These are phyloP conservation scores for Poa pratensis DNA, from an alignment of 176 grass and related monocot genomes.

Conservation along the genomic window DNA sequence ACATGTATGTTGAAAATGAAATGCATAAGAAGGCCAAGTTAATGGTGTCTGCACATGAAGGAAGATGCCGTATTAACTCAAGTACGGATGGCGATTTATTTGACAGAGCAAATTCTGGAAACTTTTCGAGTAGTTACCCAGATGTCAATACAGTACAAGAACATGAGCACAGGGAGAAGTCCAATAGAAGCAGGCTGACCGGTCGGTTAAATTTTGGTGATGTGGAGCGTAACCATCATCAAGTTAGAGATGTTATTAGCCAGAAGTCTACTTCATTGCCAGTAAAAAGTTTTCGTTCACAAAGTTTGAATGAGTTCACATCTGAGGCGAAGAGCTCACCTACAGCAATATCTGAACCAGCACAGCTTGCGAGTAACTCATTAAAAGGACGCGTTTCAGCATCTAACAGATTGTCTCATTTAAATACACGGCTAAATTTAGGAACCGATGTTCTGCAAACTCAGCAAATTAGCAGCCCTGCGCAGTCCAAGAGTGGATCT, in stretches of 20 bases:
- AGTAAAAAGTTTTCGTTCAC: slow-evolving; percentile 36
- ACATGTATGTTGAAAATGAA: slow-evolving; percentile 42
- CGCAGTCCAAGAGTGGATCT: slow-evolving; percentile 45
- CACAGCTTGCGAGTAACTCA: slow-evolving; percentile 19
- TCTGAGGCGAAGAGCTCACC: slow-evolving; percentile 43
- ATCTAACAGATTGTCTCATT: slow-evolving; percentile 40
- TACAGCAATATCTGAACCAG: slow-evolving; percentile 37
- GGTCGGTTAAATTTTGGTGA: slow-evolving; percentile 51
- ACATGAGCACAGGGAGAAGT: slow-evolving; percentile 24
- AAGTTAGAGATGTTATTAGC: slow-evolving; percentile 45
- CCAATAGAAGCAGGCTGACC: slow-evolving; percentile 55
- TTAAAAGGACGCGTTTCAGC: slow-evolving; percentile 26
- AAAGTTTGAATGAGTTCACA: slow-evolving; percentile 44
- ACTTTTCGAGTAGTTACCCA: slow-evolving; percentile 26
- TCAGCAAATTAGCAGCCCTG: slow-evolving; percentile 44
- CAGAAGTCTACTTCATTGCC: slow-evolving; percentile 41
- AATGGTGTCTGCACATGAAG: slow-evolving; percentile 42
- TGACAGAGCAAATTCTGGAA: slow-evolving; percentile 42
- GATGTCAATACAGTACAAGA: slow-evolving; percentile 31
- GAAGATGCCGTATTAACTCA: slow-evolving; percentile 35
- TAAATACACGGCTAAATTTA: slow-evolving; percentile 5
- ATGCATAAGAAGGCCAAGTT: slow-evolving; percentile 51
- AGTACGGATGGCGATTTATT: slow-evolving; percentile 32
- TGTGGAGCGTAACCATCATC: slow-evolving; percentile 39
- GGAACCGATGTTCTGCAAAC: slow-evolving; percentile 30